phyloP scores from a whole-genome alignment of 768 basidiomycete genomes.

The Hypholoma sublateritium region DNA sequence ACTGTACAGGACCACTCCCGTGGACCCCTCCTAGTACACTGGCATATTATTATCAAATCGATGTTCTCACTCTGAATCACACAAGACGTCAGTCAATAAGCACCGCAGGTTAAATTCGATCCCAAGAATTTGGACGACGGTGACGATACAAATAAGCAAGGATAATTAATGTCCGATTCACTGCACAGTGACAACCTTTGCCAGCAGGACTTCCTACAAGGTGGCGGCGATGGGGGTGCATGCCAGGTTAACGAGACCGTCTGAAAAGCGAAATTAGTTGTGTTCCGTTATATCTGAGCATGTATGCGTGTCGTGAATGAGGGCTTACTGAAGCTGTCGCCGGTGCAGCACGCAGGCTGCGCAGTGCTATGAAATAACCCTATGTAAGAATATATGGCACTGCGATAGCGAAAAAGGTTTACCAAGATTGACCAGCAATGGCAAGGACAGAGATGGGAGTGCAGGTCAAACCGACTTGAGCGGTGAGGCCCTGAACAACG shows the following conservation, averaged over 20 bases:
- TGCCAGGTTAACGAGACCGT: slow-evolving; percentile 26
- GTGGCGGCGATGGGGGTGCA: slow-evolving; percentile 32
- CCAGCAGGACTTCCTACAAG: slow-evolving; percentile 2
- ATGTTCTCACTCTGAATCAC: no score
- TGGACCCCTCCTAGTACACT: no score
- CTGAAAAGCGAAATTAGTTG: slow-evolving; percentile 9
- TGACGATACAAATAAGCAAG: no score
- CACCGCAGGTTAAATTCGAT: no score
- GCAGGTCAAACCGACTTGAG: slow-evolving; percentile 27
- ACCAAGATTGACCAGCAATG: slow-evolving; percentile 23
- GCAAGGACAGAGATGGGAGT: slow-evolving; percentile 26
- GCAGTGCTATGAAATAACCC: slow-evolving; percentile 16
- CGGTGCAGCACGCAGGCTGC: slow-evolving; percentile 31
- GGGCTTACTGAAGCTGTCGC: slow-evolving; percentile 31
- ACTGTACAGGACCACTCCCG: no score
- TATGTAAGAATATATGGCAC: neutral
- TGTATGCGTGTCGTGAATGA: neutral
- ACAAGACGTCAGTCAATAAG: no score
- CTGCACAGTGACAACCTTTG: no score
- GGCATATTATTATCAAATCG: no score
- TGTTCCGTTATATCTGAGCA: neutral
- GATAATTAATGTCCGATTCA: no score
- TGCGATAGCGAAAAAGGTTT: neutral
- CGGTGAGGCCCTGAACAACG: slow-evolving; percentile 21
- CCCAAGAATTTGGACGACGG: no score